Conservation (phyloP, 306 rosid genomes). For the Lupinus albus region DNA sequence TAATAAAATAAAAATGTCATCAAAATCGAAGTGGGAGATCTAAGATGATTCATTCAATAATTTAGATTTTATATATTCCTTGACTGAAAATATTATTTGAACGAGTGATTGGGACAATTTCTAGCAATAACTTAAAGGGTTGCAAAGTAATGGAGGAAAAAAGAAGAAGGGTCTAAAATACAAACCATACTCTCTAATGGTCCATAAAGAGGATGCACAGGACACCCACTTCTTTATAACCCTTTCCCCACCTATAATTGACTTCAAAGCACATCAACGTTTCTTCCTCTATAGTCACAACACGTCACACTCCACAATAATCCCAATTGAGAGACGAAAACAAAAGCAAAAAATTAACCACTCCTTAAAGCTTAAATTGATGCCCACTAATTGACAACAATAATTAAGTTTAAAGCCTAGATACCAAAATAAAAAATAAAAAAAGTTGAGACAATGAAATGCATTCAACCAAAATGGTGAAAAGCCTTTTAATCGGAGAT, state of each 20-base stretch:
- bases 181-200: conserved; percentile 47
- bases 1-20: conserved; percentile 42
- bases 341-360: conserved; percentile 26
- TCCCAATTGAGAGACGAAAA: conserved; percentile 45
- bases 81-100: no score
- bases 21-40: conserved; percentile 52
- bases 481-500: conserved; percentile 38
- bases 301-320: conserved; percentile 48
- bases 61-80: conserved; percentile 23
- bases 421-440: conserved; percentile 1
- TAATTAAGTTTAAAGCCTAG: conserved; percentile 1
- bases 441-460: neutral
- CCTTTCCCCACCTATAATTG: conserved; percentile 49
- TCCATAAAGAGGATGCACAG: conserved; percentile 48
- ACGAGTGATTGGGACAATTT: neutral
- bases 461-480: conserved; percentile 4
- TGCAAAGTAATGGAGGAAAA: conserved; percentile 43
- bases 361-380: conserved; percentile 33
- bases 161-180: conserved; percentile 45
- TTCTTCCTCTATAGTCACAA: conserved; percentile 41
- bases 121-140: conserved; percentile 13
- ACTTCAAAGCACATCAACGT: conserved; percentile 51
- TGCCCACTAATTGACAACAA: conserved; percentile 10
- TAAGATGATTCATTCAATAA: conserved; percentile 41
- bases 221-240: conserved; percentile 56